These are phyloP conservation scores for Prunus dulcis DNA, from an alignment of 306 rosid species.

Conservation along the genomic window DNA sequence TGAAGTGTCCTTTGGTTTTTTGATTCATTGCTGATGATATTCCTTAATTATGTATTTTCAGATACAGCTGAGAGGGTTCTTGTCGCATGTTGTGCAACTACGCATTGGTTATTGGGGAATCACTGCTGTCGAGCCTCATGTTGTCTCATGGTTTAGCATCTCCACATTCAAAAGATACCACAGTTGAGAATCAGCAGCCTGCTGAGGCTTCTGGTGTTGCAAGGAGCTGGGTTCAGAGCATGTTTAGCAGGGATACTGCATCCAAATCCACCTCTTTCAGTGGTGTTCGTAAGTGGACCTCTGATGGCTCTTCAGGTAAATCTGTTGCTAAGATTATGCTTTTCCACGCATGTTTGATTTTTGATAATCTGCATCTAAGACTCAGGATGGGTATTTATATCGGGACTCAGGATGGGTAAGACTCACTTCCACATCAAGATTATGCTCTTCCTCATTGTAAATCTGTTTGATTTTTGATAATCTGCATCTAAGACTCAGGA, in stretches of 20 bases:
- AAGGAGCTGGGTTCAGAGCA: conserved; percentile 99
- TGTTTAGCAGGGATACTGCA: conserved; percentile 83
- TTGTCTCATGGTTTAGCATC: conserved; percentile 69
- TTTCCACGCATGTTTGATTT: conserved; percentile 4
- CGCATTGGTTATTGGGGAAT: conserved; percentile 84
- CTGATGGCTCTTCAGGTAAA: conserved; percentile 66
- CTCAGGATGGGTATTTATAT: too few species aligned
- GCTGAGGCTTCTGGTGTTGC: conserved; percentile 86
- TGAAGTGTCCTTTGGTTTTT: conserved; percentile 22
- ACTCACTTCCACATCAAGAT: too few species aligned
- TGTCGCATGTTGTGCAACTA: conserved; percentile 82
- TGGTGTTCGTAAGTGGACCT: conserved; percentile 82
- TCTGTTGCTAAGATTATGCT: conserved; percentile 18
- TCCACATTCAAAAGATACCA: conserved; percentile 69
- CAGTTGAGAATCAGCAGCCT: conserved; percentile 79
- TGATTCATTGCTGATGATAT: conserved; percentile 21
- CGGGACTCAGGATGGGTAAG: too few species aligned
- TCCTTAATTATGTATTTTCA: conserved; percentile 35
- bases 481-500: too few species aligned
- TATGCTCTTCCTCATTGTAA: too few species aligned
- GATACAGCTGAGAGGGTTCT: conserved; percentile 92
- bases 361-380: conserved; percentile 13
- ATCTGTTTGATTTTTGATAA: too few species aligned
- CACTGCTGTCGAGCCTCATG: conserved; percentile 59
- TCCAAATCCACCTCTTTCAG: conserved; percentile 73